phyloP scores from a whole-genome alignment of 192 early-diverging fungal genomes.

The Coemansia sp. region DNA sequence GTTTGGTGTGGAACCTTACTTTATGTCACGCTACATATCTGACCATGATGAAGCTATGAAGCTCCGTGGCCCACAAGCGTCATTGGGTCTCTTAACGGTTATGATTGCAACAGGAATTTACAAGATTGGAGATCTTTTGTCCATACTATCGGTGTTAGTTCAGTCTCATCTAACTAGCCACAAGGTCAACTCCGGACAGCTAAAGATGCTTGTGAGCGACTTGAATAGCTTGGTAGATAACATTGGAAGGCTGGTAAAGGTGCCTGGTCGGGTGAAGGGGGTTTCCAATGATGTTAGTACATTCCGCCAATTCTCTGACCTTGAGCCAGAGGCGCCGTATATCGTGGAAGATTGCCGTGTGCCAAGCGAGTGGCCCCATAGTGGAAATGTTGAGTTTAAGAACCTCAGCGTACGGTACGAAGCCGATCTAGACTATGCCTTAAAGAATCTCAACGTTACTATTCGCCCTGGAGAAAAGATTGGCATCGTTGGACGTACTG shows the following conservation, averaged over 20 bases:
- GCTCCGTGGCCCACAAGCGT: conserved; percentile 54
- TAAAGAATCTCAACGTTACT: conserved; percentile 62
- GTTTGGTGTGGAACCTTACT: conserved; percentile 60
- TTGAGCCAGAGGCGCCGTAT: conserved; percentile 53
- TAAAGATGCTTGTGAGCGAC: neutral
- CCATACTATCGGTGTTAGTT: conserved; percentile 10
- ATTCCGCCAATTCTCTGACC: conserved; percentile 59
- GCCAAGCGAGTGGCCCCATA: conserved; percentile 61
- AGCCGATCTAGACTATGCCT: conserved; percentile 48
- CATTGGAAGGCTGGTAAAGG: neutral
- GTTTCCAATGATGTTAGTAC: conserved; percentile 43
- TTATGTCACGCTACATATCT: conserved; percentile 56
- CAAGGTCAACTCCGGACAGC: neutral
- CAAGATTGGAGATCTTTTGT: conserved; percentile 35
- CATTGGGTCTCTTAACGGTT: conserved; percentile 64
- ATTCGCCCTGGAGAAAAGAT: conserved; percentile 65
- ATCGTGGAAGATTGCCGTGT: conserved; percentile 29
- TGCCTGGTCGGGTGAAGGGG: neutral
- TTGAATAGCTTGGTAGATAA: neutral
- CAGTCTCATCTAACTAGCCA: conserved; percentile 18
- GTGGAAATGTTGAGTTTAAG: conserved; percentile 63
- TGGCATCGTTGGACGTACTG: conserved; percentile 76
- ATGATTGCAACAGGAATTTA: conserved; percentile 52
- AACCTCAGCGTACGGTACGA: conserved; percentile 65
- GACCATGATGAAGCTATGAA: conserved; percentile 64